Percentiles rank a stretch among this genome's conserved stretches.
These are phyloP conservation scores for Saprolegnia diclina DNA, from an alignment of 352 stramenopile species.

Conservation along the genomic window DNA sequence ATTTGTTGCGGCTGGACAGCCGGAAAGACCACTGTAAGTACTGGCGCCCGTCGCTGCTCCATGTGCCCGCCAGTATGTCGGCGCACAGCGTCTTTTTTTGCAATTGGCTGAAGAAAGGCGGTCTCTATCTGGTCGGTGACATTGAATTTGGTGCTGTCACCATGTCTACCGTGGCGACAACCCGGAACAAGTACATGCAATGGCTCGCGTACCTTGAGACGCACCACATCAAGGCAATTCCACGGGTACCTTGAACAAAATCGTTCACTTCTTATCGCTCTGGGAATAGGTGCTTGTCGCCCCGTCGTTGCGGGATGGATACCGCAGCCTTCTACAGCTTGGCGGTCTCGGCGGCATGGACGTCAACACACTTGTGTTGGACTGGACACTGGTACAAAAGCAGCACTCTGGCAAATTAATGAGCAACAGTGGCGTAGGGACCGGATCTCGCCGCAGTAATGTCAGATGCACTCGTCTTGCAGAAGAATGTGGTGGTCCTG, in stretches of 20 bases:
- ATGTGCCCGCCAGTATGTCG: conserved; percentile 45
- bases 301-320: conserved; percentile 38
- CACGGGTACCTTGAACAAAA: neutral
- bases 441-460: conserved; percentile 40
- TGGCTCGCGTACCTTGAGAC: conserved; percentile 32
- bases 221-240: conserved; percentile 33
- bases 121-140: conserved; percentile 63
- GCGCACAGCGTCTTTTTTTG: conserved; percentile 46
- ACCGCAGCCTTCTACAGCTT: conserved; percentile 62
- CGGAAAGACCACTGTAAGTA: conserved; percentile 69
- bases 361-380: conserved; percentile 66
- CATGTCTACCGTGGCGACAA: conserved; percentile 30
- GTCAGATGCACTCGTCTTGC: conserved; percentile 44
- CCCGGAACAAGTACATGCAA: conserved; percentile 37
- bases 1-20: conserved; percentile 59
- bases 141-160: conserved; percentile 45
- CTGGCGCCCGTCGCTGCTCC: conserved; percentile 66
- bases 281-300: conserved; percentile 43
- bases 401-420: conserved; percentile 5
- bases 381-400: conserved; percentile 37
- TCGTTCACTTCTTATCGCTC: neutral
- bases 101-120: conserved; percentile 76
- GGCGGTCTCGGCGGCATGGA: conserved; percentile 68
- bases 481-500: conserved; percentile 54
- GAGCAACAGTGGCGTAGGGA: conserved; percentile 3